Evolutionary conservation across 2,329 filamentous ascomycete species (phyloP), one percentile per base, ranked within the genome.

Genomic region (Incumbomyces lentus): DNA sequence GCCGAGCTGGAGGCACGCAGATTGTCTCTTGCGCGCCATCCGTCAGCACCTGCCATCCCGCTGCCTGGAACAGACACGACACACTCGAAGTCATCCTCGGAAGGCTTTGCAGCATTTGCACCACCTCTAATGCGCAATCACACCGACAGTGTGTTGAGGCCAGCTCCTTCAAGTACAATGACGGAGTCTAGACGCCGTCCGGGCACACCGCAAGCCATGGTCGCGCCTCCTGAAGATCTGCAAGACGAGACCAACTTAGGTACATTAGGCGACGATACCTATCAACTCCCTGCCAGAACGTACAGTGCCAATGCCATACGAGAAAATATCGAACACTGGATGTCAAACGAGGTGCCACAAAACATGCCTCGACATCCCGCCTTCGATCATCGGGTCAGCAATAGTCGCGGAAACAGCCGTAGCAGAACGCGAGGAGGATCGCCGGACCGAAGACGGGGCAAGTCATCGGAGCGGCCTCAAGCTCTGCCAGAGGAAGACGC

Each of bases 181-280:
- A 50, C 60, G 1, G 73, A 76, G 5, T n/a, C 33, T 13, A 75
- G 90, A 43, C 89, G 88, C 0, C 74, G 95, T n/a, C 88, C 90
- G 12, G 86, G 88, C 2, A 95, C 89, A 1, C 89, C 90, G 26
- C 82, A 86, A 67, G 88, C 88, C 1, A 94, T 95, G 88, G 75
- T 81, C 48, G 68, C 72, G 35, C 68, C 67, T 39, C 67, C 71
- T 37, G 63, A 68, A 30, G 69, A 69, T 78, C 10, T 22, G 29
- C 42, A 37, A 30, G 71, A 75, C 26, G 68, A 73, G 47, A 70
- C 79, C 26, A 79, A 81, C 0, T 71, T 64, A 17, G 61, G 59
- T n/a, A 55, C 62, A 1, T 54, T 68, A 4, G 60, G 59, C 30
- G 63, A 61, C 45, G 58, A 65, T 30, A 58, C 59, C 13, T 67